Evolutionary conservation across 805 yeast species (phyloP).

Genomic region (Schizosaccharomyces pombe): DNA sequence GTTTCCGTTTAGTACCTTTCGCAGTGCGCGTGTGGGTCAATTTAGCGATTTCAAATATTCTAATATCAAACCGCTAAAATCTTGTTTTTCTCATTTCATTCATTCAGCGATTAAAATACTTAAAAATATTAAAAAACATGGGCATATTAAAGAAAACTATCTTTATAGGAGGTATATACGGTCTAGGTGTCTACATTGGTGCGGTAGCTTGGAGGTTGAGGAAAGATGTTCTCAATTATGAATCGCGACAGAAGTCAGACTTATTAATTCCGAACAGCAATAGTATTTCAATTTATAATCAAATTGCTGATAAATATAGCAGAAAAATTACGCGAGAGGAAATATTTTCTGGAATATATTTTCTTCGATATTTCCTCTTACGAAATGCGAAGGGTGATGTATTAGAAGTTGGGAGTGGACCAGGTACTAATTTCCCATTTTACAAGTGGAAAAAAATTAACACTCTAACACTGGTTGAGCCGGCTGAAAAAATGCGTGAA

Average conservation of each 20-base stretch:
- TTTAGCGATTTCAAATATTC: too few relatives aligned
- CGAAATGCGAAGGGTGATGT: conserved; percentile 43
- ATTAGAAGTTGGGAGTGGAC: conserved; percentile 83
- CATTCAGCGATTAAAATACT: too few relatives aligned
- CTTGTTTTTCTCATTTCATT: too few relatives aligned
- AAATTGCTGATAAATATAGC: not conserved
- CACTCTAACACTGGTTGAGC: conserved; percentile 66
- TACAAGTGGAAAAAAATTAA: conserved; percentile 27
- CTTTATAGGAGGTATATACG: not conserved
- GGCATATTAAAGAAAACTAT: not conserved
- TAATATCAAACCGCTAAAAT: too few relatives aligned
- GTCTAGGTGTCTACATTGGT: not conserved
- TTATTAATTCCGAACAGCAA: not conserved
- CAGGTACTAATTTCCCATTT: conserved; percentile 76
- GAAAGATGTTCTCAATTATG: not conserved
- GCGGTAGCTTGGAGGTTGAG: not conserved
- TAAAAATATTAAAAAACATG: not conserved
- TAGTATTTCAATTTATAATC: not conserved
- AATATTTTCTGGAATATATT: not conserved
- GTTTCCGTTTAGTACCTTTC: too few relatives aligned
- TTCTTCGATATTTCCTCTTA: not conserved
- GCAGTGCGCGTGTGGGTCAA: too few relatives aligned
- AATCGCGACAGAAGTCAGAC: not conserved
- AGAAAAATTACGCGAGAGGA: not conserved
- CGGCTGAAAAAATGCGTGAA: conserved; percentile 70